Percentiles rank a stretch among this genome's conserved stretches.
Evolutionary conservation across 495 filamentous ascomycete genomes (phyloP).

Genomic region (Astrothelium subdiscretum): DNA sequence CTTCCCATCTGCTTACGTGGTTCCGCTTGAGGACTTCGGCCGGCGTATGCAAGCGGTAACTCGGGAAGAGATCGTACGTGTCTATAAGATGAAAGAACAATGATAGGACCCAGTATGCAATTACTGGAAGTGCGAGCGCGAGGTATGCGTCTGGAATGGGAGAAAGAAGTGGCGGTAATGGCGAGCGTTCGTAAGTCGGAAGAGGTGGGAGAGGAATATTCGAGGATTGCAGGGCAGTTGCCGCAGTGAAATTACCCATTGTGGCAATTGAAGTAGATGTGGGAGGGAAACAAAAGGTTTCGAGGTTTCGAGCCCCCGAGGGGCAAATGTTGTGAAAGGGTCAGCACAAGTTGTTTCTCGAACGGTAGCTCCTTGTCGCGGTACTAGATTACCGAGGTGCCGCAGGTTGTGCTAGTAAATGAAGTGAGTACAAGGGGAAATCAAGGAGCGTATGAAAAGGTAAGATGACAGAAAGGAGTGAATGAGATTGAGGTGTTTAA

Average conservation of each 20-base stretch:
- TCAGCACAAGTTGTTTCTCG: background rate
- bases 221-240: no score
- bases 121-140: constrained; percentile 58
- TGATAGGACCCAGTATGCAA: constrained; percentile 84
- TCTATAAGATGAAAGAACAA: constrained; percentile 79
- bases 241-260: constrained; percentile 35
- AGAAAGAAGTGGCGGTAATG: constrained; percentile 58
- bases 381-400: background rate
- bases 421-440: no score
- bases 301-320: background rate
- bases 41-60: constrained; percentile 86
- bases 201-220: constrained; percentile 81
- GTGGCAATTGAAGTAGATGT: background rate
- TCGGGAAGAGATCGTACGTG: constrained; percentile 64
- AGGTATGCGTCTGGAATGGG: constrained; percentile 73
- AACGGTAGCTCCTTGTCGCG: background rate
- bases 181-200: constrained; percentile 55
- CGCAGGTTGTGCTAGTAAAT: no score
- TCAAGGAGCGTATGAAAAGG: no score
- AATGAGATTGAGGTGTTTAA: no score
- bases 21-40: constrained; percentile 79
- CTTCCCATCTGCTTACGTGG: constrained; percentile 68
- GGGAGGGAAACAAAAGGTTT: background rate
- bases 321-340: background rate
- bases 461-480: no score